A percentile compares a stretch with the other conserved stretches of the same genome.
These are phyloP conservation scores for Strobilomyces echinocephalus DNA, from an alignment of 768 basidiomycete genomes.

Conservation along the genomic window DNA sequence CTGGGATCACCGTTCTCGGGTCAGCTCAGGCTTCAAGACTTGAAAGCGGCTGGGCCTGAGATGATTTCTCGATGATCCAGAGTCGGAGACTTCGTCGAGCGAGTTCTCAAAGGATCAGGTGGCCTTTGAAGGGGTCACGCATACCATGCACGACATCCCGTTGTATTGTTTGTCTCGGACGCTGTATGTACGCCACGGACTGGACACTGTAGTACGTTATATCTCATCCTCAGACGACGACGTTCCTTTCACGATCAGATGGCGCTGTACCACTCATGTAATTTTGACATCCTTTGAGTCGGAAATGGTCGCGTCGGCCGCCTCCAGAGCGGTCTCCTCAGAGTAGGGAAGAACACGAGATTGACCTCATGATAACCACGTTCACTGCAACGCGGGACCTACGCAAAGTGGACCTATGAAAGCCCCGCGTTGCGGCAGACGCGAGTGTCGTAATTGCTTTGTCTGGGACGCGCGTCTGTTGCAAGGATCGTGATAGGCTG, in stretches of 20 bases:
- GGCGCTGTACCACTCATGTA: neutral
- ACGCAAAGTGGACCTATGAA: too few relatives aligned
- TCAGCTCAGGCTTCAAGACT: constrained; percentile 15
- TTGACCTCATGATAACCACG: too few relatives aligned
- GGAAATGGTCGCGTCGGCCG: neutral
- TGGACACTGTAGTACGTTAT: neutral
- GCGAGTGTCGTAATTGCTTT: too few relatives aligned
- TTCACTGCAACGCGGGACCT: too few relatives aligned
- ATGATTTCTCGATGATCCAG: neutral
- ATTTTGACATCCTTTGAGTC: neutral
- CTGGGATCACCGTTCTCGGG: constrained; percentile 6
- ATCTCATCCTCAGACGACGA: neutral
- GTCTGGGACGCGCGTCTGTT: neutral
- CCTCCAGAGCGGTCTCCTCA: too few relatives aligned
- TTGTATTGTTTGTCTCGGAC: neutral
- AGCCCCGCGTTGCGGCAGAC: too few relatives aligned
- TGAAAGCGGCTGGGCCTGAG: neutral
- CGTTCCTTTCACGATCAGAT: neutral
- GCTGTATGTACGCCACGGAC: neutral
- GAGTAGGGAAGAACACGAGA: too few relatives aligned
- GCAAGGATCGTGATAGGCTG: neutral
- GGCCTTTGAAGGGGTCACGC: neutral
- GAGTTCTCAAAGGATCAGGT: neutral
- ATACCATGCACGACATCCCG: neutral
- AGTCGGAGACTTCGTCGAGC: neutral